Evolutionary conservation across 176 grass and related monocot genomes (phyloP), one percentile per base, ranked within the genome.

Genomic region (Secale cereale): DNA sequence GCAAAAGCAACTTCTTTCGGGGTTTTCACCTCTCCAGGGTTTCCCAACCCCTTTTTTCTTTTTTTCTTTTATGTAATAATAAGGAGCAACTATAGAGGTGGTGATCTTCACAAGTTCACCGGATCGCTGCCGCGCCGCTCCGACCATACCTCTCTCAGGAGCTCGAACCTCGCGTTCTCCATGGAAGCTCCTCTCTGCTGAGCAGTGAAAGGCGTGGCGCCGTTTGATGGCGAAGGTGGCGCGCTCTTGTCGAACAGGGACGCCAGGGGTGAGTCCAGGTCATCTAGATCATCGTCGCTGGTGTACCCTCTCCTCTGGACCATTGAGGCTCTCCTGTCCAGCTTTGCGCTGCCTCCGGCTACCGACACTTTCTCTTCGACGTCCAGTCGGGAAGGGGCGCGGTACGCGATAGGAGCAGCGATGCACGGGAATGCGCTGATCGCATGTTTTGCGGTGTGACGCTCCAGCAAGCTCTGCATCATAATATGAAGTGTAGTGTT

Each of bases 141-240:
- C 46, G 35, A 85, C 97, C 97, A 99, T 37, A 99, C 91, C 88
- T 96, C 78, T 46, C 87, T 85, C n/a, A 99, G 82, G 70, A 99
- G 84, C 5, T 77, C 86, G 80, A 88, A 94, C 76, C 97, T 92
- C 65, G 78, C 41, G 68, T 89, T 89, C 57, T 86, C 82, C 79
- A 87, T 65, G 36, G 85, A 78, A 67, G 45, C n/a, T 86, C 86
- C 77, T 70, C 79, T 59, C 19, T 73, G 82, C 22, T 74, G 82
- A 30, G 79, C 14, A 14, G 25, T 27, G 86, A 85, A 80, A 59
- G 65, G 81, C 2, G 72, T 16, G 5, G 32, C 25, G 1, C 70
- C 22, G 3, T 89, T 78, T 3, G 81, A 82, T 10, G 86, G 86
- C 2, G 81, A 92, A 64, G 79, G 83, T 22, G 88, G 86, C 35